Evolutionary conservation across 108 stramenopile species (phyloP).

Genomic region (Nitzschia sp.): DNA sequence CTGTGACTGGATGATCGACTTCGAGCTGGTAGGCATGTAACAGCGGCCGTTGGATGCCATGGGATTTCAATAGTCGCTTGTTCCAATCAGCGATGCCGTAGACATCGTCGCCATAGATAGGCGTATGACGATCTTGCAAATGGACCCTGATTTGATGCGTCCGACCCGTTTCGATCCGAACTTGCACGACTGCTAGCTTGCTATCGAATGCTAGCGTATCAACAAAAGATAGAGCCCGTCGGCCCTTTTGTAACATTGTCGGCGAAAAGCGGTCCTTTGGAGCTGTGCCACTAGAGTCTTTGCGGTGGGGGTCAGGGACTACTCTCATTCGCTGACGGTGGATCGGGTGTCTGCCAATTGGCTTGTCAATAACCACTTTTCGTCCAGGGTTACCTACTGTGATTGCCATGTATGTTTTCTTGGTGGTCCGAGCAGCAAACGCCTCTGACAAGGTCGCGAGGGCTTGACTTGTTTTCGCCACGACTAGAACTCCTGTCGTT

Average conservation of each 20-base stretch:
- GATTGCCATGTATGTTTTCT: slow-evolving; percentile 90
- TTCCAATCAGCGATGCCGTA: slow-evolving; percentile 95
- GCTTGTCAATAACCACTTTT: slow-evolving; percentile 84
- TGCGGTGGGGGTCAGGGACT: slow-evolving; percentile 71
- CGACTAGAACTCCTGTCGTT: slow-evolving; percentile 93
- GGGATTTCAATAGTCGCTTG: slow-evolving; percentile 56
- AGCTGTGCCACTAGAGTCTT: slow-evolving; percentile 31
- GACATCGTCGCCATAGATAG: slow-evolving; percentile 94
- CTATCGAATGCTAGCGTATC: slow-evolving; percentile 80
- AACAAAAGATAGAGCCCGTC: slow-evolving; percentile 76
- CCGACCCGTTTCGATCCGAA: slow-evolving; percentile 92
- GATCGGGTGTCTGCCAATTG: slow-evolving; percentile 91
- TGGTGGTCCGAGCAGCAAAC: slow-evolving; percentile 80
- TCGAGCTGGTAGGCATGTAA: slow-evolving; percentile 88
- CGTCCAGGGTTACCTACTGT: slow-evolving; percentile 88
- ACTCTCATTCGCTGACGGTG: slow-evolving; percentile 94
- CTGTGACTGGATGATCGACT: slow-evolving; percentile 88
- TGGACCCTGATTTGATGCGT: slow-evolving; percentile 95
- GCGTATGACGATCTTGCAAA: slow-evolving; percentile 91
- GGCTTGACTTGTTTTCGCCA: slow-evolving; percentile 88
- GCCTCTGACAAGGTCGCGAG: slow-evolving; percentile 76
- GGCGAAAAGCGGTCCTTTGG: slow-evolving; percentile 27
- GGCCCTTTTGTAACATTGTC: slow-evolving; percentile 51
- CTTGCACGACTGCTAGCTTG: slow-evolving; percentile 84
- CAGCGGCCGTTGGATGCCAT: slow-evolving; percentile 84